Evolutionary conservation across 2,329 filamentous ascomycete species (phyloP).

Genomic region (Pseudogymnoascus verrucosus): DNA sequence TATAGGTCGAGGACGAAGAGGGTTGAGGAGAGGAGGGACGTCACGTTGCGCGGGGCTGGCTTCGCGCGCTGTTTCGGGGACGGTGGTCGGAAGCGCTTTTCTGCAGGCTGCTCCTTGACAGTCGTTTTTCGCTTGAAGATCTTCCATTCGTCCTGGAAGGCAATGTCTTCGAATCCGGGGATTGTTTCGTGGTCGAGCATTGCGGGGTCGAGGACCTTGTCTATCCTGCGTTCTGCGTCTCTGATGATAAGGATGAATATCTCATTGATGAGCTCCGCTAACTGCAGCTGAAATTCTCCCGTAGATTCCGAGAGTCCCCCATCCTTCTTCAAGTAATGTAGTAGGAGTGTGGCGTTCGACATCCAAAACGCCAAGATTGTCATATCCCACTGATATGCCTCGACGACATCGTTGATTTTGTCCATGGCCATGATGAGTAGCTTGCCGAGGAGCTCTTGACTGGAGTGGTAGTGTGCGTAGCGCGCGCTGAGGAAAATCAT

Average conservation of each 20-base stretch:
- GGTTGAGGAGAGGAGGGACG: conserved; percentile 88
- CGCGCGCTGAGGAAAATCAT: conserved; percentile 92
- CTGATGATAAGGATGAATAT: conserved; percentile 97
- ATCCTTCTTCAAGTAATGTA: conserved; percentile 97
- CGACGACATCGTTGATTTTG: conserved; percentile 95
- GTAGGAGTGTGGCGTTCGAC: conserved; percentile 87
- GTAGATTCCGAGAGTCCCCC: conserved; percentile 71
- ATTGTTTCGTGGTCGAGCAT: conserved; percentile 99
- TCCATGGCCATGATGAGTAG: conserved; percentile 83
- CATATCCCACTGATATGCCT: conserved; percentile 97
- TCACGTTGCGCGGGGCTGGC: conserved; percentile 88
- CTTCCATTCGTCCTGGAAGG: conserved; percentile 98
- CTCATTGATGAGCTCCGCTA: conserved; percentile 92
- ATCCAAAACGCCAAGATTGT: conserved; percentile 98
- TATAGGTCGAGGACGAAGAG: conserved; percentile 97
- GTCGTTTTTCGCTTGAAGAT: conserved; percentile 88
- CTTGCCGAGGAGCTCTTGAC: conserved; percentile 70
- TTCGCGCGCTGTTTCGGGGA: conserved; percentile 91
- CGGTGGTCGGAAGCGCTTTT: conserved; percentile 85
- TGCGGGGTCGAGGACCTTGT: conserved; percentile 86
- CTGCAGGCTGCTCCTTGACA: conserved; percentile 79
- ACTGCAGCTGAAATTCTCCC: conserved; percentile 80
- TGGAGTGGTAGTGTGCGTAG: conserved; percentile 95
- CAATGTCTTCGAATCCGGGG: conserved; percentile 90
- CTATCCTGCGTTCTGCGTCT: conserved; percentile 89